These are phyloP conservation scores for Xylaria sp. DNA, from an alignment of 2,329 filamentous ascomycete genomes.

Conservation along the genomic window DNA sequence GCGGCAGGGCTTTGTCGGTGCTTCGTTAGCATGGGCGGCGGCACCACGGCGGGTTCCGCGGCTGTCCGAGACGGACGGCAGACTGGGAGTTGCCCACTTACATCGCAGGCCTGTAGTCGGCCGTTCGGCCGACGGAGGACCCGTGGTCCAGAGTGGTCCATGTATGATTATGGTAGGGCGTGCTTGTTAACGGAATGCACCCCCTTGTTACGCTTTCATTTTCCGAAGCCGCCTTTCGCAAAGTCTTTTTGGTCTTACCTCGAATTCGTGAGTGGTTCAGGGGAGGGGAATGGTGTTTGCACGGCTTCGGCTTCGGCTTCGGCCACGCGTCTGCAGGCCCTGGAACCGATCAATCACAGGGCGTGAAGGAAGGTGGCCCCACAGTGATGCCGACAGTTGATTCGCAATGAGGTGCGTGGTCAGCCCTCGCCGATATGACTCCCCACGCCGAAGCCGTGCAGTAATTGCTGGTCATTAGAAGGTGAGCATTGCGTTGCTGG, in stretches of 20 bases:
- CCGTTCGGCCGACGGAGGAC: constrained; percentile 36
- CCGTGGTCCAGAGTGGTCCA: constrained; percentile 3
- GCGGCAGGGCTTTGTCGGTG: constrained; percentile 42
- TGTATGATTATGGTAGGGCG: neutral
- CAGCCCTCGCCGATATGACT: too few relatives aligned
- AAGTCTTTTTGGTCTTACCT: neutral
- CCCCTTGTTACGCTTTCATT: neutral
- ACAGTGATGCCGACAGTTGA: neutral
- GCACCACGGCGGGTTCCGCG: neutral
- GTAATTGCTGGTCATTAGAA: neutral
- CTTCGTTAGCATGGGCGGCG: too few relatives aligned
- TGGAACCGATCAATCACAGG: too few relatives aligned
- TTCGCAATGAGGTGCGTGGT: neutral
- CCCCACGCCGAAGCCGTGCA: neutral
- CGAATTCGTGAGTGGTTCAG: neutral
- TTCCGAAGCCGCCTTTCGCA: neutral
- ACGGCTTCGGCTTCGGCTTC: constrained; percentile 37
- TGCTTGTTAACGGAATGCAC: neutral
- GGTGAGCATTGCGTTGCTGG: neutral
- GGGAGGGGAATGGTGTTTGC: too few relatives aligned
- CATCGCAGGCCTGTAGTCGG: constrained; percentile 35
- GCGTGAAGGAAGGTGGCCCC: neutral
- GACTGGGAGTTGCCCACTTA: too few relatives aligned
- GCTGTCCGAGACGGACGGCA: neutral
- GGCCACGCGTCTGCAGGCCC: constrained; percentile 9